These are phyloP conservation scores for Xylaria telfairii DNA, from an alignment of 495 filamentous ascomycete genomes.

Conservation along the genomic window DNA sequence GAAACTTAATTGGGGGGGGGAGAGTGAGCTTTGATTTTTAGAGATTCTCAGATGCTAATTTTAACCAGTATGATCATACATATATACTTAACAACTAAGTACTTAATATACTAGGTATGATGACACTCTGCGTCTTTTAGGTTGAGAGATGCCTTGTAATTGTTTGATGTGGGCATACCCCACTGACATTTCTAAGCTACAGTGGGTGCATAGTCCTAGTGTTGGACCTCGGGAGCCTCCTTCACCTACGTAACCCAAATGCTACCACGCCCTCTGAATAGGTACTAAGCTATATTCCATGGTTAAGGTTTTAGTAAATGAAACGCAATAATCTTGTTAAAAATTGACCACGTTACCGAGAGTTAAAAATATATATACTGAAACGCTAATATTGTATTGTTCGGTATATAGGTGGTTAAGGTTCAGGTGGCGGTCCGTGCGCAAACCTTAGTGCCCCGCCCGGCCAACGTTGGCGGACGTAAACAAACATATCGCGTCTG, in stretches of 20 bases:
- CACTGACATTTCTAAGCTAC: not conserved
- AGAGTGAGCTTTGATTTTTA: not conserved
- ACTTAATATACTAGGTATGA: no score
- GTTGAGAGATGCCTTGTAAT: not conserved
- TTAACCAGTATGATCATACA: not conserved
- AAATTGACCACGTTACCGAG: not conserved
- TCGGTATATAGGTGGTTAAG: not conserved
- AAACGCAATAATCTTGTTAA: not conserved
- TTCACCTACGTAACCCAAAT: not conserved
- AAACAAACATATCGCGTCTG: conserved; percentile 24
- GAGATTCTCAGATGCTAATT: not conserved
- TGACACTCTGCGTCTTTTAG: no score
- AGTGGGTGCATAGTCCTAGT: not conserved
- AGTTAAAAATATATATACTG: not conserved
- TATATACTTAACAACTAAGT: no score
- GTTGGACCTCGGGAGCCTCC: not conserved
- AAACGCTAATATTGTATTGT: not conserved
- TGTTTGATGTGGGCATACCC: not conserved
- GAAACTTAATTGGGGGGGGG: not conserved
- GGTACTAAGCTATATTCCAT: not conserved
- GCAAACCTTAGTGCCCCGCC: not conserved
- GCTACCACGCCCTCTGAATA: not conserved
- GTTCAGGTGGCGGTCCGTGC: not conserved
- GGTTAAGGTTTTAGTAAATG: not conserved
- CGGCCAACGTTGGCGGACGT: conserved; percentile 3